phyloP scores from a whole-genome alignment of 306 rosid species.

The Dalbergia oliveri region DNA sequence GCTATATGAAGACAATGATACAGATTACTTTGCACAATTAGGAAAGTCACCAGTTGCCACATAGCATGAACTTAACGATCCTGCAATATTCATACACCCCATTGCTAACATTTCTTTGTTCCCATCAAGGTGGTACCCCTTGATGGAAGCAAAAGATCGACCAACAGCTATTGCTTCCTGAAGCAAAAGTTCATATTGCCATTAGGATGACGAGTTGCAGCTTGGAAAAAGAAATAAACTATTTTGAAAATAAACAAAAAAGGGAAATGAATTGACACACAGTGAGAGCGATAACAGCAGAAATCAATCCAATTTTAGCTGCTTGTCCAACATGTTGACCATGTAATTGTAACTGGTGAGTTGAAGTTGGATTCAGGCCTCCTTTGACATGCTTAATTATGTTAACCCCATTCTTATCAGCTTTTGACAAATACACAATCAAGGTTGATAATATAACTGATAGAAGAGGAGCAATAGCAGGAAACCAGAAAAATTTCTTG shows the following conservation, averaged over 20 bases:
- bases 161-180: slow-evolving; percentile 92
- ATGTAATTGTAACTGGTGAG: slow-evolving; percentile 65
- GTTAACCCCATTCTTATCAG: slow-evolving; percentile 84
- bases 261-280: slow-evolving; percentile 51
- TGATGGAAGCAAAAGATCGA: slow-evolving; percentile 84
- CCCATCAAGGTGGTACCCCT: slow-evolving; percentile 91
- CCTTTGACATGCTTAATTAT: slow-evolving; percentile 72
- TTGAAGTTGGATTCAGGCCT: slow-evolving; percentile 83
- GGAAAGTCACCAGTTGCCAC: slow-evolving; percentile 76
- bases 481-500: slow-evolving; percentile 84
- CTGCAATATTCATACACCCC: slow-evolving; percentile 89
- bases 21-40: neutral
- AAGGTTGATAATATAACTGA: slow-evolving; percentile 83
- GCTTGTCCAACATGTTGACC: slow-evolving; percentile 72
- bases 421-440: slow-evolving; percentile 74
- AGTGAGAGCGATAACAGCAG: slow-evolving; percentile 85
- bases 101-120: slow-evolving; percentile 93
- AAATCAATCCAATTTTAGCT: slow-evolving; percentile 78
- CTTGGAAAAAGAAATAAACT: neutral
- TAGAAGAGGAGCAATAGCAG: slow-evolving; percentile 80
- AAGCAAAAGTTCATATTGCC: slow-evolving; percentile 22
- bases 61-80: slow-evolving; percentile 89
- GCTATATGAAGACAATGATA: too few relatives aligned
- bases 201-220: neutral
- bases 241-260: neutral